Evolutionary conservation across 1,139 yeast genomes (phyloP).

Genomic region (Lodderomyces orthopsilosis): DNA sequence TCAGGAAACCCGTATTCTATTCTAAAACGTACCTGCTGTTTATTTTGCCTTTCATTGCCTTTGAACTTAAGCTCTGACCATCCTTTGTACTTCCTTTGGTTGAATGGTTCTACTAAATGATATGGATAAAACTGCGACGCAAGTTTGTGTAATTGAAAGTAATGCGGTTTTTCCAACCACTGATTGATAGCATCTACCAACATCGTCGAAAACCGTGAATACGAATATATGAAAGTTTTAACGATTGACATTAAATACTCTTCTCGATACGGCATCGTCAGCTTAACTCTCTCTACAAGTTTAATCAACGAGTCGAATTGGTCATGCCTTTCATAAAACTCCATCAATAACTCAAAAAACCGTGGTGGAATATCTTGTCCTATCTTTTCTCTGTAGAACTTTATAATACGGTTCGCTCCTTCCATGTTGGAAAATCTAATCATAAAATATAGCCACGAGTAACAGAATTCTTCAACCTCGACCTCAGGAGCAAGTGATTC

Average conservation of each 20-base stretch:
- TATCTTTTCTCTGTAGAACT: conserved; percentile 11
- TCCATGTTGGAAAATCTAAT: conserved; percentile 19
- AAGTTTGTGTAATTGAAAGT: conserved; percentile 23
- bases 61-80: conserved; percentile 13
- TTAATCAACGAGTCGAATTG: conserved; percentile 14
- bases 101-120: conserved; percentile 19
- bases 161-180: conserved; percentile 22
- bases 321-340: conserved; percentile 13
- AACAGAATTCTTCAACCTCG: conserved; percentile 14
- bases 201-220: conserved; percentile 31
- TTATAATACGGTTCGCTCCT: conserved; percentile 24
- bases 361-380: conserved; percentile 4
- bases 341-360: conserved; percentile 17
- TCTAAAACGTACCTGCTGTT: conserved; percentile 31
- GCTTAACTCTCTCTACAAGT: conserved; percentile 9
- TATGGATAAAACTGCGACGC: conserved; percentile 33
- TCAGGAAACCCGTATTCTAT: conserved; percentile 35
- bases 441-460: conserved; percentile 15
- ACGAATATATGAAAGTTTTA: conserved; percentile 31
- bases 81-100: conserved; percentile 15
- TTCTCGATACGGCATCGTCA: conserved; percentile 19
- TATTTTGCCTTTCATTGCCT: neutral
- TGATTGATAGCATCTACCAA: conserved; percentile 22
- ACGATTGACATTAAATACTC: conserved; percentile 24
- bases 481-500: conserved; percentile 9